Percentiles rank a stretch among this genome's conserved stretches.
Conservation (phyloP, 176 grass and related monocot genomes). For the Melocanna baccifera region DNA sequence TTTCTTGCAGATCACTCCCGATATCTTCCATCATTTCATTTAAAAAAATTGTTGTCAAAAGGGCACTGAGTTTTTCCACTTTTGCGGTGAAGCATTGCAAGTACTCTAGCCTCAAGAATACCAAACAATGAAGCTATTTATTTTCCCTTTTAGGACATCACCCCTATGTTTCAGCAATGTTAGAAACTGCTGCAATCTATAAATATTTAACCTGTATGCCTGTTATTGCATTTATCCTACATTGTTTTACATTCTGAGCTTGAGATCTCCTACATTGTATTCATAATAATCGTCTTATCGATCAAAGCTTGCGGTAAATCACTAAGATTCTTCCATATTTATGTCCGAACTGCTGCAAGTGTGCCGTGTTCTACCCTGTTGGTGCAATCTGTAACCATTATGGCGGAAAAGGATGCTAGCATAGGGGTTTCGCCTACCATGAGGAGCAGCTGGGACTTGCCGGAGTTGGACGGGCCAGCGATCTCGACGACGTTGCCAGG, state of each 20-base stretch:
- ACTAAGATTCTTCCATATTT: neutral
- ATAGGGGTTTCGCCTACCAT: constrained; percentile 37
- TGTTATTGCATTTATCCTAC: neutral
- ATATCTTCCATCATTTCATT: neutral
- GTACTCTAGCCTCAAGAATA: neutral
- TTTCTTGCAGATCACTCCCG: neutral
- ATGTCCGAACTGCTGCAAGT: neutral
- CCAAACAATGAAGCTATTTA: neutral
- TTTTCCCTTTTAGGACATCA: neutral
- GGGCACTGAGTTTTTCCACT: neutral
- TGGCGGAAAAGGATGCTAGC: neutral
- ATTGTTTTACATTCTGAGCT: neutral
- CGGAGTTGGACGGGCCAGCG: constrained; percentile 72
- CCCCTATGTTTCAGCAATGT: neutral
- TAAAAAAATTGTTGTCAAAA: neutral
- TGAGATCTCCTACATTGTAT: neutral
- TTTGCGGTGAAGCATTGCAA: neutral
- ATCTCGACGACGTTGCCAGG: constrained; percentile 88
- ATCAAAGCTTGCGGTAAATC: neutral
- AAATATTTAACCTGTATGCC: too few relatives aligned
- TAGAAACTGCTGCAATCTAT: neutral
- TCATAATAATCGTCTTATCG: neutral
- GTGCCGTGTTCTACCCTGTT: neutral
- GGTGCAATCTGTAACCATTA: neutral
- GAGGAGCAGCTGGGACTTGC: constrained; percentile 83